Evolutionary conservation across 108 stramenopile species (phyloP), one percentile per base, ranked within the genome.

Genomic region (Nitzschia sp.): DNA sequence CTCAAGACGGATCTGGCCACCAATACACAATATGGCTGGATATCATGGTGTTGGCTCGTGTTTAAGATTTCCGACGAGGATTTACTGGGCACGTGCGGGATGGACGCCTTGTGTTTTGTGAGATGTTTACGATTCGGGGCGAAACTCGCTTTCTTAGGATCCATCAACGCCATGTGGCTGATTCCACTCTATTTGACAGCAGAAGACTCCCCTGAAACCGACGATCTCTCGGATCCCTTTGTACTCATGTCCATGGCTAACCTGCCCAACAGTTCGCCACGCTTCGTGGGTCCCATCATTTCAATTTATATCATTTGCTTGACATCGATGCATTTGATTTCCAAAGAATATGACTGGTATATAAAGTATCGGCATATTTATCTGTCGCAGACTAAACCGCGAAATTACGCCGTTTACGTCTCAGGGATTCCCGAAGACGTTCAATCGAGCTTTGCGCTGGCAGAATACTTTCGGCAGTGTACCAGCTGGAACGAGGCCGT

Each of bases 301-400:
- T 53, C 81, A 3, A 72, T 78, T 3, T 87, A 84, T 54, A 77
- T 80, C 18, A 71, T 79, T 21, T 77, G 84, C 53, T 46, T 70
- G 29, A 56, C 35, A 25, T 66, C 82, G 36, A 83, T 87, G 78
- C 82, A 77, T 58, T 34, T 82, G 1, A 80, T 84, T 2, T 72
- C 69, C 13, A 54, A 74, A 30, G 86, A 87, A 49, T 77, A 83
- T 38, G 66, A 84, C 6, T 87, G 86, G 83, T 84, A 80, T 72
- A 84, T 59, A 26, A 45, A 71, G 0, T 54, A 70, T 18, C 48
- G 85, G 1, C 87, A 85, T 31, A 55, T 59, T 17, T 84, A 78
- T 45, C 55, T 83, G 0, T 35, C 61, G 6, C 48, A 70, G 23
- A 32, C 26, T 38, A 54, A 66, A 31, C 62, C 77, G 2, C 70